Evolutionary conservation across 495 filamentous ascomycete genomes (phyloP).

Genomic region (Penicillium atrosanguineum): DNA sequence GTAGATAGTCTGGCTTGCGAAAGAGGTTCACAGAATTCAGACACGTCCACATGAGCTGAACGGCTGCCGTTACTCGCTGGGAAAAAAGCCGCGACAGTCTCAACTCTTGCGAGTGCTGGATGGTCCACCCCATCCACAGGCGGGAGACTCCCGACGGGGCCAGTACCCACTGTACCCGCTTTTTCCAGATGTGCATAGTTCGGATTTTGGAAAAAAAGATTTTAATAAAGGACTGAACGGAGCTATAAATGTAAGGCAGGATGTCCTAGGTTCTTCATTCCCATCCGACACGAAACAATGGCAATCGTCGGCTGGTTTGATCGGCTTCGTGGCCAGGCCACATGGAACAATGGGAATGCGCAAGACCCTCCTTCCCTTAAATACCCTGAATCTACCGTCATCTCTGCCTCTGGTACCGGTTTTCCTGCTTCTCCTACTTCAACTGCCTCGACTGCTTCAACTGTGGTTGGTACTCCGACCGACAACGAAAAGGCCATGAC

Average conservation of each 20-base stretch:
- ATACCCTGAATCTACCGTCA: constrained; percentile 17
- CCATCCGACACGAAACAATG: constrained; percentile 4
- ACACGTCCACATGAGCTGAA: background rate
- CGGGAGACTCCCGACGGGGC: constrained; percentile 4
- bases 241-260: constrained; percentile 7
- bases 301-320: constrained; percentile 15
- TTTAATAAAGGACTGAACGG: background rate
- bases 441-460: constrained; percentile 11
- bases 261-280: background rate
- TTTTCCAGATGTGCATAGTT: constrained; percentile 14
- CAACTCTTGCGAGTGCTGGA: constrained; percentile 11
- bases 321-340: constrained; percentile 12
- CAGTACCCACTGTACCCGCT: constrained; percentile 9
- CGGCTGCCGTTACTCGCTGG: background rate
- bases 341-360: constrained; percentile 5
- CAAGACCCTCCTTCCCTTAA: constrained; percentile 7
- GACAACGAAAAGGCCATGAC: constrained; percentile 18
- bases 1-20: background rate
- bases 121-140: constrained; percentile 6
- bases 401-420: constrained; percentile 20
- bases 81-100: background rate
- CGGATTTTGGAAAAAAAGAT: constrained; percentile 1
- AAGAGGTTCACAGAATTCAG: background rate
- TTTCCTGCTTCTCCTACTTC: background rate
- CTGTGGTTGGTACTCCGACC: constrained; percentile 14